These are phyloP conservation scores for Hygrocybe coccinea DNA, from an alignment of 768 basidiomycete genomes.

Conservation along the genomic window DNA sequence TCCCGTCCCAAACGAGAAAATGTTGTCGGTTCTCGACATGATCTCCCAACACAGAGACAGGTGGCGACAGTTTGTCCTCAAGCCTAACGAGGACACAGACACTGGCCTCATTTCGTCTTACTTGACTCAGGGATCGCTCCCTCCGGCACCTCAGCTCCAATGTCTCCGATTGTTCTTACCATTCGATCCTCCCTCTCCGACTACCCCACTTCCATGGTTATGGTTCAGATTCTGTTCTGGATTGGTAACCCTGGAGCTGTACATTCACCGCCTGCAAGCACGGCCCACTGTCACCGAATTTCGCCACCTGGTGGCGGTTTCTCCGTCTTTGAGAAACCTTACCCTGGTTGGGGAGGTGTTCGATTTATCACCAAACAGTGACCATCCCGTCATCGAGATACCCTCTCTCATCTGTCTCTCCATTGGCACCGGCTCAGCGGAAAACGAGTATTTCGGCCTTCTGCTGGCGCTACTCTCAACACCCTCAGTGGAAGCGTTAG, in stretches of 20 bases:
- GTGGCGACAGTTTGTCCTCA: background rate
- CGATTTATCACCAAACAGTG: background rate
- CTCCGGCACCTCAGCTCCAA: background rate
- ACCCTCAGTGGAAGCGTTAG: background rate
- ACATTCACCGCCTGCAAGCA: background rate
- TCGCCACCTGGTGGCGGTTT: background rate
- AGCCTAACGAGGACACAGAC: slow-evolving; percentile 1
- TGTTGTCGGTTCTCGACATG: background rate
- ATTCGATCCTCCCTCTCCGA: background rate
- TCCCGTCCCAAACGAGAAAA: background rate
- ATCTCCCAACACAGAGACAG: background rate
- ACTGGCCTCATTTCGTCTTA: background rate
- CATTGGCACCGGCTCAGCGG: background rate
- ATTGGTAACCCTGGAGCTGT: background rate
- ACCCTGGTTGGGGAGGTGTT: background rate
- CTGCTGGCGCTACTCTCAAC: background rate
- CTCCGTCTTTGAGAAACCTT: background rate
- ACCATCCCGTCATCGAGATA: background rate
- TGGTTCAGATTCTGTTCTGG: background rate
- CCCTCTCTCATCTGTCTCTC: background rate
- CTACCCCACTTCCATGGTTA: background rate
- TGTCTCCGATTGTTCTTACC: background rate
- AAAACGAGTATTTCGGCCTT: background rate
- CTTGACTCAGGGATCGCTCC: background rate
- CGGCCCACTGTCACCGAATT: background rate